phyloP scores from a whole-genome alignment of 805 yeast genomes.

The Ogataea corticis region DNA sequence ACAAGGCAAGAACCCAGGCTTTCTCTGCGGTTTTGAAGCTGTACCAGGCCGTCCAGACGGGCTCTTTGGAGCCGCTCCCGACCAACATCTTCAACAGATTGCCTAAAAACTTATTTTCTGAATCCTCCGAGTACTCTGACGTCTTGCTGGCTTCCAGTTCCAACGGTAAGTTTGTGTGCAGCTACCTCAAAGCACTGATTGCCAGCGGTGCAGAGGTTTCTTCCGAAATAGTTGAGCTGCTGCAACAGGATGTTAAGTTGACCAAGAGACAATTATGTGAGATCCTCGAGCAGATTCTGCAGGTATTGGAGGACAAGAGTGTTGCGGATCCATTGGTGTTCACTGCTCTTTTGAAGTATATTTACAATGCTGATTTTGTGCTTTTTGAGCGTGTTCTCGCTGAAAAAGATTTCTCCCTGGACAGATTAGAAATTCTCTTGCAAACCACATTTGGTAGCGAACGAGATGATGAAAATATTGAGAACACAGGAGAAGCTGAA shows the following conservation, averaged over 20 bases:
- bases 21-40: slow-evolving; percentile 48
- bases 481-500: slow-evolving; percentile 24
- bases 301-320: slow-evolving; percentile 12
- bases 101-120: slow-evolving; percentile 21
- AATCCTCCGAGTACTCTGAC: slow-evolving; percentile 23
- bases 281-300: slow-evolving; percentile 25
- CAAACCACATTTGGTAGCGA: slow-evolving; percentile 54
- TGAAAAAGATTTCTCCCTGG: slow-evolving; percentile 38
- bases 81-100: slow-evolving; percentile 20
- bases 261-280: slow-evolving; percentile 23
- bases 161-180: slow-evolving; percentile 29
- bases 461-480: slow-evolving; percentile 20
- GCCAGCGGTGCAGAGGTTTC: slow-evolving; percentile 13
- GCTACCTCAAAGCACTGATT: slow-evolving; percentile 31
- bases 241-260: slow-evolving; percentile 17
- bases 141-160: slow-evolving; percentile 17
- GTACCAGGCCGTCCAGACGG: slow-evolving; percentile 45
- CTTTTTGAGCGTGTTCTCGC: slow-evolving; percentile 41
- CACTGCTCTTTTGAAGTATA: slow-evolving; percentile 35
- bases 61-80: slow-evolving; percentile 31
- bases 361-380: slow-evolving; percentile 39
- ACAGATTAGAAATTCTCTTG: slow-evolving; percentile 60
- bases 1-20: slow-evolving; percentile 37
- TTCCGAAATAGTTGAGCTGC: slow-evolving; percentile 6
- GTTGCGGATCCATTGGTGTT: slow-evolving; percentile 26